phyloP scores from a whole-genome alignment of 805 yeast genomes.

The Cyberlindnera veronae region DNA sequence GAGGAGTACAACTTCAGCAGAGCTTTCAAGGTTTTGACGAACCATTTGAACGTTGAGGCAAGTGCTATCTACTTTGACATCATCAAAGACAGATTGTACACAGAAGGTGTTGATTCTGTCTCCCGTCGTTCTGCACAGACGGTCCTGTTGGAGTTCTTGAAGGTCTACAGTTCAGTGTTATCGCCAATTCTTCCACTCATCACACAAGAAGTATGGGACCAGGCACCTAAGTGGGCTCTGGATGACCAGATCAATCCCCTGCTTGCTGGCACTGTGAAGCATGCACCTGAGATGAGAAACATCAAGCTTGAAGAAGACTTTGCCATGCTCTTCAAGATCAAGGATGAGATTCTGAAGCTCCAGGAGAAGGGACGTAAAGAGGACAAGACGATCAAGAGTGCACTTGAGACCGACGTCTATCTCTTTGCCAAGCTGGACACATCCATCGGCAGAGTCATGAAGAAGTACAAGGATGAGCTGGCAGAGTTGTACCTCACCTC shows the following conservation, averaged over 20 bases:
- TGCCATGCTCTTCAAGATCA: slow-evolving; percentile 41
- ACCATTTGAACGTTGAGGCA: slow-evolving; percentile 69
- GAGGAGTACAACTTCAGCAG: slow-evolving; percentile 61
- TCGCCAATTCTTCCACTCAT: slow-evolving; percentile 82
- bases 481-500: slow-evolving; percentile 65
- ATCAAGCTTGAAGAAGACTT: slow-evolving; percentile 39
- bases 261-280: slow-evolving; percentile 13
- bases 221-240: slow-evolving; percentile 34
- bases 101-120: slow-evolving; percentile 47
- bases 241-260: slow-evolving; percentile 18
- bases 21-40: slow-evolving; percentile 62
- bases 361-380: slow-evolving; percentile 55
- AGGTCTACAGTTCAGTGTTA: slow-evolving; percentile 59
- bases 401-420: slow-evolving; percentile 54
- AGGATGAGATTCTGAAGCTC: slow-evolving; percentile 45
- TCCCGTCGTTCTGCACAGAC: slow-evolving; percentile 61
- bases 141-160: slow-evolving; percentile 57
- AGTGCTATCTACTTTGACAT: slow-evolving; percentile 86
- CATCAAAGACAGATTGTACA: slow-evolving; percentile 80
- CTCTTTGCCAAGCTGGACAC: slow-evolving; percentile 27
- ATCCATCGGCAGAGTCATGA: slow-evolving; percentile 9
- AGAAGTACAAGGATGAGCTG: slow-evolving; percentile 36
- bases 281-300: slow-evolving; percentile 31
- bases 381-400: slow-evolving; percentile 45
- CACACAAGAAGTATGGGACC: slow-evolving; percentile 86